These are phyloP conservation scores for Daldinia vernicosa DNA, from an alignment of 495 filamentous ascomycete species.

Conservation along the genomic window DNA sequence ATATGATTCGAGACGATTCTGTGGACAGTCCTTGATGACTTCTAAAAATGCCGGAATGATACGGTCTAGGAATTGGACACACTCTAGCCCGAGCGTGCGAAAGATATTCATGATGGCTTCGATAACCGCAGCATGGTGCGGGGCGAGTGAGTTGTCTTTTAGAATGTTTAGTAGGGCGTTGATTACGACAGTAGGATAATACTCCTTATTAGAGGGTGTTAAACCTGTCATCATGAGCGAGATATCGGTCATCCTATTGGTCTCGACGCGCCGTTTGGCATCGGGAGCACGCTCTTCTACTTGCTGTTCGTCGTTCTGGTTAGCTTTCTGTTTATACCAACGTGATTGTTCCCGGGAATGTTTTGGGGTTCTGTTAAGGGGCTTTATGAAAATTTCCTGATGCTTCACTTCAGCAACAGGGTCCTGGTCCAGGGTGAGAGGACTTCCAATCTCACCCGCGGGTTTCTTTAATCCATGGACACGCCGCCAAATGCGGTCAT, in stretches of 20 bases:
- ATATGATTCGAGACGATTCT: slow-evolving; percentile 84
- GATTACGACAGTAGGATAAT: slow-evolving; percentile 97
- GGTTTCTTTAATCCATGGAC: slow-evolving; percentile 6
- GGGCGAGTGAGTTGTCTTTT: slow-evolving; percentile 83
- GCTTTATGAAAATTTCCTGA: not conserved
- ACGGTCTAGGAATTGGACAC: slow-evolving; percentile 89
- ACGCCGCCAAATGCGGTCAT: slow-evolving; percentile 10
- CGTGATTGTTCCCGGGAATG: not conserved
- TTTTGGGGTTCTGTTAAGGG: not conserved
- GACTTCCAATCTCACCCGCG: slow-evolving; percentile 28
- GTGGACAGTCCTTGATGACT: slow-evolving; percentile 80
- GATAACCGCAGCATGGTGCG: slow-evolving; percentile 94
- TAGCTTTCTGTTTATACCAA: slow-evolving; percentile 19
- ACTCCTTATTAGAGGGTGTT: slow-evolving; percentile 97
- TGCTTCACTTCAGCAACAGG: slow-evolving; percentile 3
- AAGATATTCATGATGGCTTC: slow-evolving; percentile 99
- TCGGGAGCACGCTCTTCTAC: slow-evolving; percentile 71
- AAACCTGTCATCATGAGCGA: slow-evolving; percentile 96
- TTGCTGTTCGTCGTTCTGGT: slow-evolving; percentile 51
- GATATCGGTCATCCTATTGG: slow-evolving; percentile 82
- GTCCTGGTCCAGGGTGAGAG: slow-evolving; percentile 17
- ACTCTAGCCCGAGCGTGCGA: slow-evolving; percentile 92
- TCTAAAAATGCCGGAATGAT: slow-evolving; percentile 92
- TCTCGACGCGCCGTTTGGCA: slow-evolving; percentile 67
- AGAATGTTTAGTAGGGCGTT: slow-evolving; percentile 91